Evolutionary conservation across 352 stramenopile genomes (phyloP), one percentile per base, ranked within the genome.

Genomic region (Blastocystis hominis): DNA sequence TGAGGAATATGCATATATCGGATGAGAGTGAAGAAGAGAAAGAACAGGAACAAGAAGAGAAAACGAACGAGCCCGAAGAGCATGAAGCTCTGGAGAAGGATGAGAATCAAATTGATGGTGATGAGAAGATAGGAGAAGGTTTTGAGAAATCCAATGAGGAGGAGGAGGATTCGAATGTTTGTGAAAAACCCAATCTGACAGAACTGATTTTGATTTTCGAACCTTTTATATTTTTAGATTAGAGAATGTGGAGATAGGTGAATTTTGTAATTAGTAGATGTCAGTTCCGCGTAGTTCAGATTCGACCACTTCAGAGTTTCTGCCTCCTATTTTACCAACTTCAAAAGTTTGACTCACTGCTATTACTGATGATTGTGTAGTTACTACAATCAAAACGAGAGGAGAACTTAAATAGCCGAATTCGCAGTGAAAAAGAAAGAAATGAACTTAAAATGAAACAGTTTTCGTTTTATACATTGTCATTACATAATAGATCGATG

Each of bases 291-390:
- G 38, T 76, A 34, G 9, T 3, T 56, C 53, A 13, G 30, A 42
- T 10, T 54, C 66, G 34, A 20, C 24, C 0, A 24, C 66, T 34
- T 76, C 66, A 7, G 30, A 76, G 17, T 76, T 56, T 36, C 66
- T 76, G 20, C 66, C 66, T 34, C 24, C 66, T 9, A 76, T 76
- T 76, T 2, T 76, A 7, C 66, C 66, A 54, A 76, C 66, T 17
- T 76, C 66, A 5, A 76, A 76, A 30, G 66, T 76, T 38, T 0
- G 15, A 30, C 17, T 36, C 0, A 13, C 46, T 6, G 15, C 20
- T 20, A 20, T 55, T 13, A 4, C 15, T 40, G 5, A 4, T 76
- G 9, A 76, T 34, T 10, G 17, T 3, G 2, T 55, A 76, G 66
- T 76, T 76, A 30, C 40, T 76, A 9, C 40, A 53, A n/a, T 20